Evolutionary conservation across 768 basidiomycete species (phyloP).

Genomic region (Phylloporus scabripes): DNA sequence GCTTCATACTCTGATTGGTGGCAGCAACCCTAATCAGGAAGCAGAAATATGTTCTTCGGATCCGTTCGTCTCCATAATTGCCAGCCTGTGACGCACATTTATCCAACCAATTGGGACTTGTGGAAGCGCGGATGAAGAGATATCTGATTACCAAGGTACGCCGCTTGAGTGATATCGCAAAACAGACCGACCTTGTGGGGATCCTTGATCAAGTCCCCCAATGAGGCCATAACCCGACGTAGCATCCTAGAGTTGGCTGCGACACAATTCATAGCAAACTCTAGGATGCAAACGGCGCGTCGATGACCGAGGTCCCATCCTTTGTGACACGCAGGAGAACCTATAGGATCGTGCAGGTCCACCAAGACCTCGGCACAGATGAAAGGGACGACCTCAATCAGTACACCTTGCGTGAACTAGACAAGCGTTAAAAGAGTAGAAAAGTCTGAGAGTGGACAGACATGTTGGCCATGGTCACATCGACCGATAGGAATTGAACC

Average conservation of each 20-base stretch:
- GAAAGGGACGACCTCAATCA: constrained; percentile 95
- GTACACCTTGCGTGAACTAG: constrained; percentile 84
- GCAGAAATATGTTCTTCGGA: constrained; percentile 15
- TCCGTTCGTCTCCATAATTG: constrained; percentile 41
- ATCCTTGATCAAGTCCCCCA: constrained; percentile 40
- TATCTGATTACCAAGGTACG: constrained; percentile 92
- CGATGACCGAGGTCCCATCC: constrained; percentile 96
- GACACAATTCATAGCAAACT: too few species aligned
- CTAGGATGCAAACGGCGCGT: constrained; percentile 96
- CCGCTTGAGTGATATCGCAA: constrained; percentile 85
- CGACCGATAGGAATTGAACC: constrained; percentile 81
- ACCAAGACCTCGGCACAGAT: constrained; percentile 86
- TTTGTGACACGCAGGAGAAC: constrained; percentile 84
- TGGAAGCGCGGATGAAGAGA: constrained; percentile 6
- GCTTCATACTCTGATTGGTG: not conserved
- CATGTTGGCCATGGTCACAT: constrained; percentile 94
- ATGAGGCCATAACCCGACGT: too few species aligned
- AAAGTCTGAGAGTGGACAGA: constrained; percentile 37
- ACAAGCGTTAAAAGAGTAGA: not conserved
- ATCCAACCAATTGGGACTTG: not conserved
- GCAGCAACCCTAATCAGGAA: not conserved
- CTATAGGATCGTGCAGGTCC: constrained; percentile 55
- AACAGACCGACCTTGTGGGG: constrained; percentile 65
- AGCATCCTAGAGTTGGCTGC: too few species aligned
- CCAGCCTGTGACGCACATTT: too few species aligned